These are phyloP conservation scores for Phytophthora pini DNA, from an alignment of 352 stramenopile species.

Conservation along the genomic window DNA sequence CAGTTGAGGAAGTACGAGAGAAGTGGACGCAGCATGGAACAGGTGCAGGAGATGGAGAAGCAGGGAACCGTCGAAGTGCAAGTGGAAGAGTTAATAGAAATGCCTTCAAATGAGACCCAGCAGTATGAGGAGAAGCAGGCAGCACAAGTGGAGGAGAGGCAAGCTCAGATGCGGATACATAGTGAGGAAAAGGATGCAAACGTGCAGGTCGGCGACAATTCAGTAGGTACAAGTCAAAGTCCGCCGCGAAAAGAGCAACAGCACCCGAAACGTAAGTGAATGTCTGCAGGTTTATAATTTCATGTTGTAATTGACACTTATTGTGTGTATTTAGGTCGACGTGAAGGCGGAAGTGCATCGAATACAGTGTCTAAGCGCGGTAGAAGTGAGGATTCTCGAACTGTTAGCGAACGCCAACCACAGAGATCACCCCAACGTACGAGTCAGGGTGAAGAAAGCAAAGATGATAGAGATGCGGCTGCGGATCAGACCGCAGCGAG, in stretches of 20 bases:
- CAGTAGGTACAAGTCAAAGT: background rate
- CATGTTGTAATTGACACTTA: too few species aligned
- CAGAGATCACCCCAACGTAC: background rate
- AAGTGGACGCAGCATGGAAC: constrained; percentile 4
- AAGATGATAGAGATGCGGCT: constrained; percentile 17
- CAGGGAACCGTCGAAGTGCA: constrained; percentile 7
- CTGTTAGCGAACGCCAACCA: background rate
- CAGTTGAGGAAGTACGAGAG: constrained; percentile 27
- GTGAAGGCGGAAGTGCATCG: constrained; percentile 4
- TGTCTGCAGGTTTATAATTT: background rate
- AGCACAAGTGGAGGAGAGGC: constrained; percentile 31
- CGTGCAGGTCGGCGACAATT: constrained; percentile 1
- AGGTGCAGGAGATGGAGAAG: constrained; percentile 10
- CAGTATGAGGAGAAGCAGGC: constrained; percentile 9
- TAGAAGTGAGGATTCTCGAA: constrained; percentile 13
- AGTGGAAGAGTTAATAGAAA: background rate
- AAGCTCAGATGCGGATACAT: constrained; percentile 51
- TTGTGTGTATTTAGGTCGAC: constrained; percentile 20
- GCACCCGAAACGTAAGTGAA: constrained; percentile 36
- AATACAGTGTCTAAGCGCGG: constrained; percentile 9
- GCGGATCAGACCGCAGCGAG: constrained; percentile 9
- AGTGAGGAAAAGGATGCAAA: constrained; percentile 16
- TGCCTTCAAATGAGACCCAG: background rate
- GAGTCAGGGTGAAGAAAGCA: constrained; percentile 22
- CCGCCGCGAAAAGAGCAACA: constrained; percentile 8